Percentiles rank a stretch among this genome's conserved stretches.
Conservation (phyloP, 1,284 basidiomycete species). For the Apiotrichum domesticum region DNA sequence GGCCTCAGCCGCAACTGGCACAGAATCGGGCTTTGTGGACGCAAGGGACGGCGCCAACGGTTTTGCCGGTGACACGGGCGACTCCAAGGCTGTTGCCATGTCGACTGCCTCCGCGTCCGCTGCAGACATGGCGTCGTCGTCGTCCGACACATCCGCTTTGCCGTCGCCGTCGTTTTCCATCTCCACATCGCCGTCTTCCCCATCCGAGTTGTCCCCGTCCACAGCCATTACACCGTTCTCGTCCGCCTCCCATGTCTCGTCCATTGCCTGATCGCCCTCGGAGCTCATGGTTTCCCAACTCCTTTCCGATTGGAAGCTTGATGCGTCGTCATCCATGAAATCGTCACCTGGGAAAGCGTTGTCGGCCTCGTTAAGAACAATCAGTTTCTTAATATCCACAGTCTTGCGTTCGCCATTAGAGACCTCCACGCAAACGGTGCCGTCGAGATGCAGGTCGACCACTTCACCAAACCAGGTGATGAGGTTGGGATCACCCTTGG, state of each 20-base stretch:
- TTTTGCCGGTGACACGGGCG: neutral
- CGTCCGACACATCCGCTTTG: conserved; percentile 8
- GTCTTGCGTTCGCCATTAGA: conserved; percentile 25
- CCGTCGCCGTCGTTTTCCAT: conserved; percentile 18
- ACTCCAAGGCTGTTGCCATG: neutral
- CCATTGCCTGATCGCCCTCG: neutral
- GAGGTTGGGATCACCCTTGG: conserved; percentile 19
- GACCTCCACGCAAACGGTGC: conserved; percentile 39
- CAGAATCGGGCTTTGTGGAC: no score
- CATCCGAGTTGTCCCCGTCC: conserved; percentile 1
- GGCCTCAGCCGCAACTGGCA: neutral
- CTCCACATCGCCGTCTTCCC: conserved; percentile 15
- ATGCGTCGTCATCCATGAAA: conserved; percentile 23
- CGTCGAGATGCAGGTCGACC: conserved; percentile 43
- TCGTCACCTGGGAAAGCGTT: conserved; percentile 27
- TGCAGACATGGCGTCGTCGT: neutral
- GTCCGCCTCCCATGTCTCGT: neutral
- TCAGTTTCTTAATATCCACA: conserved; percentile 24
- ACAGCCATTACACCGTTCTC: neutral
- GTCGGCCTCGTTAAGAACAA: conserved; percentile 26
- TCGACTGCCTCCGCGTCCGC: neutral
- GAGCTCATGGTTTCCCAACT: conserved; percentile 29
- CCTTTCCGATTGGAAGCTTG: conserved; percentile 17
- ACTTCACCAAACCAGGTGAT: conserved; percentile 51
- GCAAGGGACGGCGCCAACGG: conserved; percentile 6